Base-by-base conservation (phyloP, 2,329 filamentous ascomycete genomes). In the Epichloe sp. region DNA sequence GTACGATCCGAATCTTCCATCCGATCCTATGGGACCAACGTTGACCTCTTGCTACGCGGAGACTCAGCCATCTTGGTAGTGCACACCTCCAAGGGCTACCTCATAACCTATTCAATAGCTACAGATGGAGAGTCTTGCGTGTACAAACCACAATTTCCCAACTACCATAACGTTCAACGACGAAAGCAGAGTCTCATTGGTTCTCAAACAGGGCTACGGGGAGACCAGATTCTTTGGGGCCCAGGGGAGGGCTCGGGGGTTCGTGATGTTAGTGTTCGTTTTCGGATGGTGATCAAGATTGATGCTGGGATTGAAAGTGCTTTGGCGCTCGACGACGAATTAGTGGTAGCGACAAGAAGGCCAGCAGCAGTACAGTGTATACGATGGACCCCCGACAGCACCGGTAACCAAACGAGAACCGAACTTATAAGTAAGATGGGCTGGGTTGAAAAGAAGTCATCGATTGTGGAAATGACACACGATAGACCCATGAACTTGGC, bases 311-410 rank as follows among this genome's bases (percentile, higher is more conserved):
- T 98, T 59, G 83, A 83, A 58, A 87, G 83, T 60, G 88, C 87
- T 11, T 71, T 97, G 50, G 91, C 93, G 2, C 76, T 97, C 21
- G 93, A 97, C 57, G 88, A 95, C 51, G 93, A 97, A 66, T 73
- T 98, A 41, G 76, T 97, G 21, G 90, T 98, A 49, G 88, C 93
- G 4, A 98, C 93, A 0, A 76, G 81, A 52, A 95, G 93, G 62
- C 93, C 93, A 3, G 84, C 90, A 0, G 91, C 93, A n/a, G 82
- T 97, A 15, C 93, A 98, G 67, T 96, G 90, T 68, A 97, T 98
- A 59, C 82, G 86, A 53, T 98, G 93, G 93, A 86, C 85, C 0
- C 86, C 90, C 1, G 90, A 95, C 63, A 84, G 77, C 57, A 79
- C 76, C 36, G 86, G 87, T 19, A 85, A 79, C 54, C 91, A 97